Conservation (phyloP, 140 eudicot genomes). For the Anethum foeniculum region DNA sequence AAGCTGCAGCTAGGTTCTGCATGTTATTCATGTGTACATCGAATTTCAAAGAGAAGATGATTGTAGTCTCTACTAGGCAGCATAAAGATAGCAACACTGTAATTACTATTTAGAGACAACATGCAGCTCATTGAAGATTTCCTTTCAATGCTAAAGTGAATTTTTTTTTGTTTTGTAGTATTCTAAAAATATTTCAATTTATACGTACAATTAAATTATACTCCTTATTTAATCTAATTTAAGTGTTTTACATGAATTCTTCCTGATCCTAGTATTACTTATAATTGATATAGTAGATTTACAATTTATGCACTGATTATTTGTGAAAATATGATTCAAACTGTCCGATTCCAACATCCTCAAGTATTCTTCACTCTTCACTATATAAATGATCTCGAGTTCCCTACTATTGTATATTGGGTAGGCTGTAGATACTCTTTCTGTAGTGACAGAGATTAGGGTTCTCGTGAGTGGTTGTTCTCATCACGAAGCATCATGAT, state of each 20-base stretch:
- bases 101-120: neutral
- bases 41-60: too few species aligned
- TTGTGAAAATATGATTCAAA: neutral
- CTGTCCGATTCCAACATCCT: neutral
- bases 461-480: neutral
- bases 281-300: too few species aligned
- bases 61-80: neutral
- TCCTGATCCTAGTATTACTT: neutral
- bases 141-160: neutral
- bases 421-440: neutral
- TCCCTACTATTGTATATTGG: too few species aligned
- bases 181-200: too few species aligned
- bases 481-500: neutral
- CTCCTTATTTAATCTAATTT: too few species aligned
- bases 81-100: neutral
- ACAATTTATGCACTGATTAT: neutral
- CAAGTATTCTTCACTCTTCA: neutral
- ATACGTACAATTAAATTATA: too few species aligned
- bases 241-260: neutral
- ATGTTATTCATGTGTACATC: neutral
- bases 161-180: too few species aligned
- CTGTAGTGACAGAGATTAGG: neutral
- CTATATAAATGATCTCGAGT: too few species aligned
- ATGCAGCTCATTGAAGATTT: neutral
- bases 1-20: neutral